These are phyloP conservation scores for Allium fistulosum DNA, from an alignment of 106 monocot genomes.

Conservation along the genomic window DNA sequence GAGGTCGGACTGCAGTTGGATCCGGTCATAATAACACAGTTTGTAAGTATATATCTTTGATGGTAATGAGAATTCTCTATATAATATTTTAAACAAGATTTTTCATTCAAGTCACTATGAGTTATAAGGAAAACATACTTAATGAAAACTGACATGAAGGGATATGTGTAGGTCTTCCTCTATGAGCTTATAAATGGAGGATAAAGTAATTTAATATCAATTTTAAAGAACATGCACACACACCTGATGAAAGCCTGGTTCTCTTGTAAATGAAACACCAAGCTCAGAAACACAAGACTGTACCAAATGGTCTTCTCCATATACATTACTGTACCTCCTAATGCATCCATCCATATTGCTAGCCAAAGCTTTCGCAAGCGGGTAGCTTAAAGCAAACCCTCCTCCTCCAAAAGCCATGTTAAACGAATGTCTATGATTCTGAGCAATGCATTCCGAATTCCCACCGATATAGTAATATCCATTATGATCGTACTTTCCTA, in stretches of 20 bases:
- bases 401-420: constrained; percentile 54
- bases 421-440: constrained; percentile 34
- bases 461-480: constrained; percentile 41
- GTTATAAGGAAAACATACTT: too few relatives aligned
- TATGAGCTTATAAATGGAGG: too few relatives aligned
- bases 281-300: constrained; percentile 59
- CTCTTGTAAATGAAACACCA: constrained; percentile 40
- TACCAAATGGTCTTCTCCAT: constrained; percentile 51
- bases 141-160: too few relatives aligned
- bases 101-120: too few relatives aligned
- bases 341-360: constrained; percentile 32
- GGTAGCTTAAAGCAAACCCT: constrained; percentile 44
- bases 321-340: constrained; percentile 32
- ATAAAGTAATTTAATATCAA: too few relatives aligned
- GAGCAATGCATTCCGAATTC: constrained; percentile 34
- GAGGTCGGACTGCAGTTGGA: too few relatives aligned
- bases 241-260: constrained; percentile 53
- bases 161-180: too few relatives aligned
- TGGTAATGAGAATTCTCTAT: too few relatives aligned
- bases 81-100: too few relatives aligned
- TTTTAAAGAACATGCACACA: not conserved
- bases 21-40: too few relatives aligned
- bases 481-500: constrained; percentile 28
- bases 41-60: too few relatives aligned
- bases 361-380: constrained; percentile 26